Base-by-base conservation (phyloP, 257 asterid species). In the Capsicum pubescens region DNA sequence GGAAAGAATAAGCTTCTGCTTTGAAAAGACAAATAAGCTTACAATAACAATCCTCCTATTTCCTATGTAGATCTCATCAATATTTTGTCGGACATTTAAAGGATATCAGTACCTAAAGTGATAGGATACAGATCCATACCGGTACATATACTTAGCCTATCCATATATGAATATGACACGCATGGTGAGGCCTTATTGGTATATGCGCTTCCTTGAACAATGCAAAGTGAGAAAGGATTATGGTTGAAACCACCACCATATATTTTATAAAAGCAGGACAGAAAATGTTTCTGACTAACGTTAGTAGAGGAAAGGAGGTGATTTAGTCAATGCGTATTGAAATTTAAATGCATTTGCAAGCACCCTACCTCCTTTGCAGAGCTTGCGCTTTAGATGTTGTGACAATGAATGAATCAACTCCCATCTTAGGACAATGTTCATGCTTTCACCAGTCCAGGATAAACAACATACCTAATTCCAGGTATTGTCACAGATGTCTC, bases 401-500 rank as follows among this genome's bases (percentile, higher is more conserved):
- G 90, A 97, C 94, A 83, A 97, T 84, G 71, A 97, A 89, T 57
- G 98, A 93, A 87, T 97, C 98, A 87, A 97, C 89, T 82, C 97
- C 99, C 14, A 93, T 91, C 32, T 90, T 86, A 90, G 97, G 91
- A 79, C 98, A 86, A 97, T 3, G 94, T 91, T 81, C 99, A 97
- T 74, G 95, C 91, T 92, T 97, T 97, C 79, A 97, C 99, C 91
- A 97, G 89, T 83, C 99, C 99, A 56, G 99, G 98, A 90, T 97
- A 98, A 86, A 97, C 90, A 46, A 97, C 98, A 85, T 94, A 97
- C 91, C 90, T 97, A 87, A 97, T 95, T 84, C 99, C 99, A 88
- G 99, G 98, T 87, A 97, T 97, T 82, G 99, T 97, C 81, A 97
- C 95, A 7, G 99, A 97, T 72, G 99, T 95, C 90, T 97, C 99